Evolutionary conservation across 2,329 filamentous ascomycete genomes (phyloP).

Genomic region (Phialemoniopsis sp.): DNA sequence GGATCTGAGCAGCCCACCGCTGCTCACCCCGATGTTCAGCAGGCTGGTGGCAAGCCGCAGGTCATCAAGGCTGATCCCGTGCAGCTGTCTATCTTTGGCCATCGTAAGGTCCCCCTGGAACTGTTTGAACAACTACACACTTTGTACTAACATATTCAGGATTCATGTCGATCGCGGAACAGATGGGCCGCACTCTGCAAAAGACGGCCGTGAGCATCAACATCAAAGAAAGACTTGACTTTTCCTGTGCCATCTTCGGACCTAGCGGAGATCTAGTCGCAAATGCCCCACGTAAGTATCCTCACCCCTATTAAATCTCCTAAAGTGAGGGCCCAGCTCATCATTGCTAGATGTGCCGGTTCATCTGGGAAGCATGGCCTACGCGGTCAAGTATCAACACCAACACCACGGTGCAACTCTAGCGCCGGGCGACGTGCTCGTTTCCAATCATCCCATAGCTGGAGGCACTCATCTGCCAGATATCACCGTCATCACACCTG

Average conservation of each 20-base stretch:
- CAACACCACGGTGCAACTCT: slow-evolving; percentile 15
- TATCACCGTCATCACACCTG: slow-evolving; percentile 34
- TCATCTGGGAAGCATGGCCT: slow-evolving; percentile 78
- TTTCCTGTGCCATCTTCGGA: slow-evolving; percentile 69
- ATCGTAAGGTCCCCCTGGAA: too few relatives aligned
- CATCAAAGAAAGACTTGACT: slow-evolving; percentile 69
- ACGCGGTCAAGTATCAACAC: slow-evolving; percentile 65
- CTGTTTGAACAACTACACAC: too few relatives aligned
- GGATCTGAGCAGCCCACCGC: slow-evolving; percentile 20
- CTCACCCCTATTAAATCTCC: too few relatives aligned
- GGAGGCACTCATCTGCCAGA: slow-evolving; percentile 36
- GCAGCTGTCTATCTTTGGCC: slow-evolving; percentile 64
- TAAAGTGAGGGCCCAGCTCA: too few relatives aligned
- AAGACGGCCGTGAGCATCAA: slow-evolving; percentile 69
- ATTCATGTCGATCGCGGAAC: slow-evolving; percentile 70
- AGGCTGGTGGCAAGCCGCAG: neutral
- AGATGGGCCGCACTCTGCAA: slow-evolving; percentile 67
- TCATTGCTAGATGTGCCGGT: slow-evolving; percentile 54
- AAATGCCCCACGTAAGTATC: slow-evolving; percentile 49
- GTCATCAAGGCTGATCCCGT: slow-evolving; percentile 61
- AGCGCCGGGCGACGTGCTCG: too few relatives aligned
- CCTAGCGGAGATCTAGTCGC: slow-evolving; percentile 64
- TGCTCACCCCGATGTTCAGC: neutral
- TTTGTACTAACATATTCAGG: slow-evolving; percentile 23
- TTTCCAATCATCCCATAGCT: slow-evolving; percentile 26